phyloP scores from a whole-genome alignment of 129 eudicot genomes.

The Escallonia rubra region DNA sequence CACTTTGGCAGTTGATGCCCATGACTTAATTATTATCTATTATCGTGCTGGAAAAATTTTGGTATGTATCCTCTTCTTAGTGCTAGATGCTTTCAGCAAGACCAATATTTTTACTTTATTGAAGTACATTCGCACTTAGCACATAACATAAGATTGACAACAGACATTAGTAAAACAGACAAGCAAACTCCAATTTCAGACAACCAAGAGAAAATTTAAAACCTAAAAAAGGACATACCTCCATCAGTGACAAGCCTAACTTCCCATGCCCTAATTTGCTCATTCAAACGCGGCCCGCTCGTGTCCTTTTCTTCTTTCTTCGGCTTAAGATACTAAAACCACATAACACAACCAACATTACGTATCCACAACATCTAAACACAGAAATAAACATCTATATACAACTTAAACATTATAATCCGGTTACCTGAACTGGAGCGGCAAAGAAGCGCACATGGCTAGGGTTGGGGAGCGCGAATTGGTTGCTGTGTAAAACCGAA shows the following conservation, averaged over 20 bases:
- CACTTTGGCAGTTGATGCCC: too few species aligned
- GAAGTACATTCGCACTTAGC: too few species aligned
- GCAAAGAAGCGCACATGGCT: slow-evolving; percentile 51
- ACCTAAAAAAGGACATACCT: slow-evolving; percentile 27
- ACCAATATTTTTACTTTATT: too few species aligned
- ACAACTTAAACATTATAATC: neutral
- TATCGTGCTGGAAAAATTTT: too few species aligned
- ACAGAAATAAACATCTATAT: neutral
- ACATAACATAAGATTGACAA: too few species aligned
- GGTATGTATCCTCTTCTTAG: too few species aligned
- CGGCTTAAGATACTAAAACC: slow-evolving; percentile 25
- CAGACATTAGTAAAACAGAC: too few species aligned
- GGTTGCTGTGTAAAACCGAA: slow-evolving; percentile 8
- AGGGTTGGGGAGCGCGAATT: slow-evolving; percentile 17
- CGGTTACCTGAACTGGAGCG: slow-evolving; percentile 51
- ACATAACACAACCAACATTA: neutral
- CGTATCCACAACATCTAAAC: neutral
- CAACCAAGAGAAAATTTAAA: too few species aligned
- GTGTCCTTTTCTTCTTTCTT: slow-evolving; percentile 44
- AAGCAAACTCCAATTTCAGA: too few species aligned
- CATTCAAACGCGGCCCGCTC: slow-evolving; percentile 52
- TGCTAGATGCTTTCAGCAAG: too few species aligned
- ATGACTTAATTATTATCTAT: too few species aligned
- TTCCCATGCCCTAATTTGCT: slow-evolving; percentile 34
- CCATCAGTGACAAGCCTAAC: slow-evolving; percentile 63